phyloP scores from a whole-genome alignment of 2,329 filamentous ascomycete species.

The Blastomyces parvus region DNA sequence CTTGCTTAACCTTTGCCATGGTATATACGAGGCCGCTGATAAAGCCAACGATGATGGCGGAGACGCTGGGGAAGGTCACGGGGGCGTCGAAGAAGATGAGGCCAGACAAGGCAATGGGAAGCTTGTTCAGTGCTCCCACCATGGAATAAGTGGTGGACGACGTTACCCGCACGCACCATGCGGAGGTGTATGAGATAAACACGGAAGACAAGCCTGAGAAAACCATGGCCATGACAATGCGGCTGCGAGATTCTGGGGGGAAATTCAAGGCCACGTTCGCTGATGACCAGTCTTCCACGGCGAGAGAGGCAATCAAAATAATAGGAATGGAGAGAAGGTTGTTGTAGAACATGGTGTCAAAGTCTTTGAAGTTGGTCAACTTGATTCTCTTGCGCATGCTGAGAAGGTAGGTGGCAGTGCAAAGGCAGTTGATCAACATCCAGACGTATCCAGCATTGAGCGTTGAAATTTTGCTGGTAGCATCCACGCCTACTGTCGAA shows the following conservation, averaged over 20 bases:
- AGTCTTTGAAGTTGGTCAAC: conserved; percentile 99
- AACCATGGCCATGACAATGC: conserved; percentile 77
- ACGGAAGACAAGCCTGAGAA: conserved; percentile 88
- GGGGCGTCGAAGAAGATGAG: conserved; percentile 93
- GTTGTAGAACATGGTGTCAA: conserved; percentile 99
- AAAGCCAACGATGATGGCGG: conserved; percentile 85
- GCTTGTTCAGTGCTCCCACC: conserved; percentile 96
- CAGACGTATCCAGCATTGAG: conserved; percentile 92
- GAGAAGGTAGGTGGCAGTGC: conserved; percentile 79
- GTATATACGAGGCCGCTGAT: conserved; percentile 86
- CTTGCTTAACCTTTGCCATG: conserved; percentile 74
- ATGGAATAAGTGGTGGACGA: conserved; percentile 98
- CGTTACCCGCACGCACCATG: conserved; percentile 96
- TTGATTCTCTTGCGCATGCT: conserved; percentile 98
- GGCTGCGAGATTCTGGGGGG: conserved; percentile 67
- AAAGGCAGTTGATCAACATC: conserved; percentile 97
- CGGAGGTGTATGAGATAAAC: conserved; percentile 99
- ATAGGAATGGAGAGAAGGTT: conserved; percentile 94
- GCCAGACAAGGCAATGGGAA: conserved; percentile 85
- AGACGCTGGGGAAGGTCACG: conserved; percentile 82
- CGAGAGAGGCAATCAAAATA: conserved; percentile 67
- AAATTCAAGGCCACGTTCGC: conserved; percentile 82
- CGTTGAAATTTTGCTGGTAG: conserved; percentile 70
- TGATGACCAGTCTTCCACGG: conserved; percentile 86
- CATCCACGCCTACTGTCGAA: conserved; percentile 49